These are phyloP conservation scores for Lachnellula suecica DNA, from an alignment of 2,329 filamentous ascomycete genomes.

Conservation along the genomic window DNA sequence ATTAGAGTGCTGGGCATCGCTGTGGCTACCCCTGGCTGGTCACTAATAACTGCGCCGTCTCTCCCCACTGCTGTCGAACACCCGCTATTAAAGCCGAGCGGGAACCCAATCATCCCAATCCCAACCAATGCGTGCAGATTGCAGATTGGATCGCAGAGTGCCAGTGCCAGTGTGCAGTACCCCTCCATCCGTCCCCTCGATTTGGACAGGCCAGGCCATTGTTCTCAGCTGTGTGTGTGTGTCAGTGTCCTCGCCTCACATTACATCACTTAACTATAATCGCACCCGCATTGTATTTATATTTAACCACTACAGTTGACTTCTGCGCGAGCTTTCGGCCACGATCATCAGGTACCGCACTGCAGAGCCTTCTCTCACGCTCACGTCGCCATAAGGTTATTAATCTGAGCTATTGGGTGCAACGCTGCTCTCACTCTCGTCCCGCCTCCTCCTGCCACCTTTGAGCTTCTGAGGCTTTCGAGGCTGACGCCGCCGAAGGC, in stretches of 20 bases:
- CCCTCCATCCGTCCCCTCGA: neutral
- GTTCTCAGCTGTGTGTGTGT: neutral
- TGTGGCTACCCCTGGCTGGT: neutral
- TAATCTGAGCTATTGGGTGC: neutral
- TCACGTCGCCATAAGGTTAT: slow-evolving; percentile 1
- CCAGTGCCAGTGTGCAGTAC: neutral
- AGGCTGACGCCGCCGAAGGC: too few relatives aligned
- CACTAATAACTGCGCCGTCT: neutral
- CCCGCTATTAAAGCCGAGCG: neutral
- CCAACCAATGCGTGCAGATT: neutral
- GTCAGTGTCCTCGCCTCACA: neutral
- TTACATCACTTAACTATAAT: neutral
- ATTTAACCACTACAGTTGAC: neutral
- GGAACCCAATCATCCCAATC: too few relatives aligned
- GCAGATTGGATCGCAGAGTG: too few relatives aligned
- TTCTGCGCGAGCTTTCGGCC: neutral
- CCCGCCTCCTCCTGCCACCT: neutral
- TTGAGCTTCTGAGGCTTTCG: neutral
- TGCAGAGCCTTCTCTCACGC: neutral
- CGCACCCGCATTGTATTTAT: neutral
- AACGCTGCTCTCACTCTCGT: neutral
- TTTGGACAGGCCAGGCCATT: neutral
- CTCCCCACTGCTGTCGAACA: neutral
- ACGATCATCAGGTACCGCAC: neutral
- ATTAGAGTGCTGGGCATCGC: neutral